phyloP scores from a whole-genome alignment of 2,329 filamentous ascomycete genomes.

The Aspergillus sojae region DNA sequence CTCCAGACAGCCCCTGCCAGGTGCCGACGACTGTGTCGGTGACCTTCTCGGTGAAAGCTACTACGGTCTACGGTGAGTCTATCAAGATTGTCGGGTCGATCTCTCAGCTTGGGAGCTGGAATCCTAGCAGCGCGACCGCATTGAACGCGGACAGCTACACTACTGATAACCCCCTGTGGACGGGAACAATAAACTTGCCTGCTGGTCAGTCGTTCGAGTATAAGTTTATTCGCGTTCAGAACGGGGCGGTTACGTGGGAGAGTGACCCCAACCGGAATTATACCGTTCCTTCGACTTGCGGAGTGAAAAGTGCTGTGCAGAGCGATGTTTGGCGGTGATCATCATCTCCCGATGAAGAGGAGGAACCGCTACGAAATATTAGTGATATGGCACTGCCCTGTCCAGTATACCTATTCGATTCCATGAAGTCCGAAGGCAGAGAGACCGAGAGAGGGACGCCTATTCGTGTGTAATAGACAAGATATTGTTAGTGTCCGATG shows the following conservation, averaged over 20 bases:
- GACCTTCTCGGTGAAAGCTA: conserved; percentile 62
- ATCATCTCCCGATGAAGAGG: background rate
- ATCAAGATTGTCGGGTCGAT: conserved; percentile 67
- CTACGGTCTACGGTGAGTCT: conserved; percentile 64
- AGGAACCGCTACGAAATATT: background rate
- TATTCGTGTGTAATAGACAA: background rate
- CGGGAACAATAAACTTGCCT: conserved; percentile 55
- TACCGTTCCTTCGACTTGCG: conserved; percentile 44
- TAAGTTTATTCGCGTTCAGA: conserved; percentile 67
- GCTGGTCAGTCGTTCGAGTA: conserved; percentile 63
- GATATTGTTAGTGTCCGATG: background rate
- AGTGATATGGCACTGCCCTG: background rate
- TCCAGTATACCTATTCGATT: background rate
- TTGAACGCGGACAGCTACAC: conserved; percentile 65
- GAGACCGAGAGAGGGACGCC: background rate
- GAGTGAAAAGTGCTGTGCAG: conserved; percentile 31
- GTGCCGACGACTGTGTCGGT: conserved; percentile 55
- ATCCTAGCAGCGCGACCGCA: conserved; percentile 55
- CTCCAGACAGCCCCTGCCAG: conserved; percentile 17
- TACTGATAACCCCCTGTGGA: conserved; percentile 63
- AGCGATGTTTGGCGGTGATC: conserved; percentile 43
- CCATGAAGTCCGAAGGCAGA: background rate
- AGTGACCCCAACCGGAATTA: conserved; percentile 52
- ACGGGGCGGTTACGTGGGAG: conserved; percentile 66
- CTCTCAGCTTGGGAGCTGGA: conserved; percentile 65